These are phyloP conservation scores for Penicillium sp. DNA, from an alignment of 2,329 filamentous ascomycete species.

Conservation along the genomic window DNA sequence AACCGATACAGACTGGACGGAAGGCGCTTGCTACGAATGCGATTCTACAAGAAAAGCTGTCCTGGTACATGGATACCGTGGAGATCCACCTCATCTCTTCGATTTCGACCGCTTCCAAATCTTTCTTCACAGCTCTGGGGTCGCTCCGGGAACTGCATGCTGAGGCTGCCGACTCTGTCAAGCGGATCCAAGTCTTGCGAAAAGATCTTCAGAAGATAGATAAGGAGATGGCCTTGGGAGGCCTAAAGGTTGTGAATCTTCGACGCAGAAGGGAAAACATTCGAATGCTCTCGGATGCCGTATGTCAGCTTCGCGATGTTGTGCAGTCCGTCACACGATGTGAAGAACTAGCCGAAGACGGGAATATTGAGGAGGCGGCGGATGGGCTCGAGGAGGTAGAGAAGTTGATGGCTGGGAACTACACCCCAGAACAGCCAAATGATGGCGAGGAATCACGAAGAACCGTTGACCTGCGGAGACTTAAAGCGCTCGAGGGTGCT, in stretches of 20 bases:
- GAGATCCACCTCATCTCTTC: slow-evolving; percentile 96
- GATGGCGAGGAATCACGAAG: slow-evolving; percentile 39
- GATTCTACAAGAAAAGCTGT: slow-evolving; percentile 95
- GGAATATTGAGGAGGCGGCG: slow-evolving; percentile 81
- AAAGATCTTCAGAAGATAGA: slow-evolving; percentile 82
- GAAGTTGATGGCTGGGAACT: slow-evolving; percentile 76
- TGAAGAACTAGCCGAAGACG: slow-evolving; percentile 79
- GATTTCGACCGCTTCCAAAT: slow-evolving; percentile 92
- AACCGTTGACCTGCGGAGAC: slow-evolving; percentile 72
- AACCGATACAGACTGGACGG: slow-evolving; percentile 62
- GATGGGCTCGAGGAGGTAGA: slow-evolving; percentile 79
- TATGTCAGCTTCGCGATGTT: slow-evolving; percentile 80
- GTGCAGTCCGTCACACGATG: slow-evolving; percentile 76
- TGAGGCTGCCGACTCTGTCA: slow-evolving; percentile 89
- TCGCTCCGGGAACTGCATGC: slow-evolving; percentile 88
- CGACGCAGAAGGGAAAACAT: slow-evolving; percentile 83
- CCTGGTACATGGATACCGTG: slow-evolving; percentile 99
- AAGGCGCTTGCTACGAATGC: slow-evolving; percentile 95
- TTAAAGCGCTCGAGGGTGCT: slow-evolving; percentile 80
- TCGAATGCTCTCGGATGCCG: slow-evolving; percentile 77
- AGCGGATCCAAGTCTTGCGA: slow-evolving; percentile 79
- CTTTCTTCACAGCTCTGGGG: slow-evolving; percentile 92
- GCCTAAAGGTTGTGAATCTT: slow-evolving; percentile 83
- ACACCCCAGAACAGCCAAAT: slow-evolving; percentile 40
- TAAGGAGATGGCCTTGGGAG: slow-evolving; percentile 82